Base-by-base conservation (phyloP, 1,284 basidiomycete species). In the Moesziomyces parantarcticus region DNA sequence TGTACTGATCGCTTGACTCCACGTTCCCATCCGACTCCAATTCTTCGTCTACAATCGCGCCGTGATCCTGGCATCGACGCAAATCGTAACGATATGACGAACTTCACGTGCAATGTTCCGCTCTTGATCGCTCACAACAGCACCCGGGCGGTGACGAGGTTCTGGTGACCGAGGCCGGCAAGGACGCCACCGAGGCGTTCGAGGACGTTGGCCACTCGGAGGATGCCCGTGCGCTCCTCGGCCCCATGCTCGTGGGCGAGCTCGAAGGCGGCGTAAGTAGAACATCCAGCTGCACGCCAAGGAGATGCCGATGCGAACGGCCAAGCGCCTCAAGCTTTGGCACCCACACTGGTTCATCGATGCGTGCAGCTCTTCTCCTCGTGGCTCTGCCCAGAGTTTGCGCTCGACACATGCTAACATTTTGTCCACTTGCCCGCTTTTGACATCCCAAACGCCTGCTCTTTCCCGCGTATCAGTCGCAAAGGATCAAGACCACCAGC, bases 181-280 rank as follows among this genome's bases (percentile, higher is more conserved):
- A 83, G 92, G 95, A 99, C 85, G 94, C 94, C 26, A 97, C 96
- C 44, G 97, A 99, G 84, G 94, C 96, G 13, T 99, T 99, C 82
- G 97, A 99, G 87, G 97, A 99, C 85, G 95, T 99, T 49, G 96
- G 97, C 45, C 96, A 99, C 88, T 98, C 95, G 18, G 97, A 99
- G 82, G 97, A 99, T 85, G 97, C 96, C 18, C 90, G 96, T 63
- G 90, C 88, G n/a, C 88, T 97, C 70, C 88, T 99, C 59, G 88
- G 89, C n/a, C 79, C 83, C 42, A 84, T 85, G 76, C 78, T 81
- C 49, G 84, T 85, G 26, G 85, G 66, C 89, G 85, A 79, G 88
- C 95, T 89, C 43, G 77, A 77, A 47, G 80, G 78, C 54, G 72
- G 71, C 47, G 74, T 69, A 66, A 59, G 75, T 76, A 50, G 42